phyloP scores from a whole-genome alignment of 768 basidiomycete genomes.

The Clitopilus hobsonii region DNA sequence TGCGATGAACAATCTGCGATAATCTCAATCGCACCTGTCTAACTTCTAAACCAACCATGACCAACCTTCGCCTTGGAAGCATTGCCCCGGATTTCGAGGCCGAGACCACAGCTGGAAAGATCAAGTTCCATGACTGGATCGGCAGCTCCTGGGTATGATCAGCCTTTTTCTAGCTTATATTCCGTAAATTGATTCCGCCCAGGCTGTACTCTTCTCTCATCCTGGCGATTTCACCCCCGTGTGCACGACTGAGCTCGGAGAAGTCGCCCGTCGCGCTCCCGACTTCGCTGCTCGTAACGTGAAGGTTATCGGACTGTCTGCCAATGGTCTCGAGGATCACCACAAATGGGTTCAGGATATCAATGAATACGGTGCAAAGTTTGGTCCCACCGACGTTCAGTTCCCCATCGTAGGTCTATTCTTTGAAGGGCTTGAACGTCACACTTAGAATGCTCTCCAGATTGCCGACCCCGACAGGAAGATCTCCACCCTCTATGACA shows the following conservation, averaged over 20 bases:
- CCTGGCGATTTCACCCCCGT: slow-evolving; percentile 92
- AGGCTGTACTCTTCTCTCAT: slow-evolving; percentile 92
- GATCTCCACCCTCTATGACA: slow-evolving; percentile 85
- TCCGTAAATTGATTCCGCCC: slow-evolving; percentile 1
- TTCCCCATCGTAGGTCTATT: slow-evolving; percentile 80
- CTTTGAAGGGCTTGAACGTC: neutral
- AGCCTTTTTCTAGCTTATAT: neutral
- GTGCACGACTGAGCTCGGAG: slow-evolving; percentile 96
- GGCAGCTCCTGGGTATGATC: slow-evolving; percentile 78
- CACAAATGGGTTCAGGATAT: slow-evolving; percentile 87
- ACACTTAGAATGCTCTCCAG: slow-evolving; percentile 33
- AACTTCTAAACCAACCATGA: slow-evolving; percentile 23
- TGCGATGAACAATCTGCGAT: neutral
- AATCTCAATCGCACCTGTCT: neutral
- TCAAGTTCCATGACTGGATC: slow-evolving; percentile 94
- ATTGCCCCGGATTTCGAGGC: slow-evolving; percentile 92
- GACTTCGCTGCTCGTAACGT: slow-evolving; percentile 88
- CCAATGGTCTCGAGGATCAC: slow-evolving; percentile 85
- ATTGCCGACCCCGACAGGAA: slow-evolving; percentile 91
- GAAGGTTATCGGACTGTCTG: slow-evolving; percentile 91
- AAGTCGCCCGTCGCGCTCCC: slow-evolving; percentile 80
- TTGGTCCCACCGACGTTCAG: slow-evolving; percentile 67
- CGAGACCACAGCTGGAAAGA: slow-evolving; percentile 78
- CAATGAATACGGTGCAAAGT: slow-evolving; percentile 69
- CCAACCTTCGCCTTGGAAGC: slow-evolving; percentile 74